Percentiles rank a stretch among this genome's conserved stretches.
Conservation (phyloP, 2,329 filamentous ascomycete genomes). For the Sodiomyces alkalinus region DNA sequence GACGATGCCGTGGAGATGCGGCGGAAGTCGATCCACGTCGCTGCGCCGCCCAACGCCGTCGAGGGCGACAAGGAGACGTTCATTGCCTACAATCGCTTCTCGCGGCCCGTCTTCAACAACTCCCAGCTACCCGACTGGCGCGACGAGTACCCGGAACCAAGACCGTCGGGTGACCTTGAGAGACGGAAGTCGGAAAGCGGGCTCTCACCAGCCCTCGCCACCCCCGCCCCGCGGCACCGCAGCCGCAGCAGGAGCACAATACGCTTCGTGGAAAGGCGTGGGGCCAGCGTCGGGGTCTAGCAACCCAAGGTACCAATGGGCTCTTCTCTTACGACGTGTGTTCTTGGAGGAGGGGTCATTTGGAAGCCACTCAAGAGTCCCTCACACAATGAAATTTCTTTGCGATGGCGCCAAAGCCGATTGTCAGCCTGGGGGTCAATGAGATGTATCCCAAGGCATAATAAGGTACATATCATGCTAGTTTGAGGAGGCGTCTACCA, state of each 20-base stretch:
- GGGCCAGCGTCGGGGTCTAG: no score
- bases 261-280: conserved; percentile 1
- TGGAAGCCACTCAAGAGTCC: no score
- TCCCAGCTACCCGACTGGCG: conserved; percentile 3
- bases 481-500: no score
- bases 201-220: neutral
- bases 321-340: no score
- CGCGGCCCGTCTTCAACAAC: conserved; percentile 15
- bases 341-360: no score
- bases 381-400: no score
- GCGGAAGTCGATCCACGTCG: conserved; percentile 19
- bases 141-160: conserved; percentile 2
- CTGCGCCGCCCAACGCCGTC: conserved; percentile 23
- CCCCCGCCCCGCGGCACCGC: neutral
- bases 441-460: no score
- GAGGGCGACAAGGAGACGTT: conserved; percentile 21
- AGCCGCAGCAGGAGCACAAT: conserved; percentile 3
- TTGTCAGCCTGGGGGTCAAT: no score
- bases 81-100: conserved; percentile 33
- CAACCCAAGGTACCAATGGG: no score
- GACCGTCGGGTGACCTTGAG: conserved; percentile 1
- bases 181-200: conserved; percentile 2
- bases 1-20: conserved; percentile 25
- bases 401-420: no score
- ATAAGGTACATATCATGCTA: no score